A percentile compares a stretch with the other conserved stretches of the same genome.
Conservation (phyloP, 164 flowering plant genomes). For the Litsea cubeba region DNA sequence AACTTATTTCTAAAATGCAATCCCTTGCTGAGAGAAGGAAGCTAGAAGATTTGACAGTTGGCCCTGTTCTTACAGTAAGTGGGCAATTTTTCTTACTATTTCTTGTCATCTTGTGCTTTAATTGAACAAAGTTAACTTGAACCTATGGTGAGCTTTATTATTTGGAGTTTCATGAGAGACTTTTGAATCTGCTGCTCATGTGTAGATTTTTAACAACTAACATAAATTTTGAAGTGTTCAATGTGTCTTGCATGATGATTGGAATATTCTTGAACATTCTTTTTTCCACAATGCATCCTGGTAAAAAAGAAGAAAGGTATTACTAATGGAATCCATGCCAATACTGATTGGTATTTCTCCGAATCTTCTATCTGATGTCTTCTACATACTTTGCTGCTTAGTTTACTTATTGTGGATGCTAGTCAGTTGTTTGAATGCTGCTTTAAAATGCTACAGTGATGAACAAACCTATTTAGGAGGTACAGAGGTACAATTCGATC, state of each 20-base stretch:
- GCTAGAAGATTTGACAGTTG: conserved; percentile 82
- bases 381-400: no score
- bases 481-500: no score
- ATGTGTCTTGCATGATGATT: not conserved
- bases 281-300: not conserved
- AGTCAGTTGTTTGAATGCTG: no score
- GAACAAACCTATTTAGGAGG: no score
- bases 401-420: no score
- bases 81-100: conserved; percentile 3
- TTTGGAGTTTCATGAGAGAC: not conserved
- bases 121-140: not conserved
- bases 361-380: no score
- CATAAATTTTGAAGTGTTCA: conserved; percentile 2
- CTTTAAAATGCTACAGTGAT: no score
- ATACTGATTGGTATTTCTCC: no score
- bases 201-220: not conserved
- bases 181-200: not conserved
- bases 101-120: conserved; percentile 10
- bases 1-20: conserved; percentile 59
- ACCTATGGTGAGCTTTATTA: not conserved
- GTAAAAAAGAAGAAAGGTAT: not conserved
- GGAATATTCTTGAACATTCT: not conserved
- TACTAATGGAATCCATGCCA: not conserved
- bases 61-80: conserved; percentile 96
- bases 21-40: conserved; percentile 85